Percentiles rank a stretch among this genome's conserved stretches.
Evolutionary conservation across 768 basidiomycete species (phyloP).

Genomic region (Xerocomellus chrysenteron): DNA sequence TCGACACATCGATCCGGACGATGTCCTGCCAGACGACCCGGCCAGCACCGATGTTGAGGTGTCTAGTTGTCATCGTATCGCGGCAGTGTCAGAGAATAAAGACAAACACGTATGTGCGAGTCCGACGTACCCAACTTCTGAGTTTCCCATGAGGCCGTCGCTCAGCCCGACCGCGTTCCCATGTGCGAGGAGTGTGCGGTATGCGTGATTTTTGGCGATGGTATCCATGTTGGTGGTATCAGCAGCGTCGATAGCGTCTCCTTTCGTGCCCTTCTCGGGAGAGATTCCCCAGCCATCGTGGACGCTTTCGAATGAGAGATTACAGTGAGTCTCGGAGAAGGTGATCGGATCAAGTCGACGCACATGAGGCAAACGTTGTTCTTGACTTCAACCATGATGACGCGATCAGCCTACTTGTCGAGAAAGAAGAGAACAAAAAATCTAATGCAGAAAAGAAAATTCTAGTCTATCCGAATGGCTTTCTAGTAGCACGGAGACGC

Average conservation of each 20-base stretch:
- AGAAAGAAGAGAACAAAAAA: not conserved
- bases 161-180: slow-evolving; percentile 90
- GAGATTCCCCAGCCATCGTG: slow-evolving; percentile 97
- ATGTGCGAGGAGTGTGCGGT: slow-evolving; percentile 75
- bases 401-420: not conserved
- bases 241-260: slow-evolving; percentile 86
- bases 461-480: slow-evolving; percentile 6
- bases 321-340: not conserved
- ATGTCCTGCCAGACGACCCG: slow-evolving; percentile 98
- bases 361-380: slow-evolving; percentile 93
- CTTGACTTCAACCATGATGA: slow-evolving; percentile 54
- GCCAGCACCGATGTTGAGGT: slow-evolving; percentile 93
- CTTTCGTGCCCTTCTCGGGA: slow-evolving; percentile 63
- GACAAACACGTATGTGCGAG: not conserved
- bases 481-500: slow-evolving; percentile 4
- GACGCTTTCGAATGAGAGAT: slow-evolving; percentile 48
- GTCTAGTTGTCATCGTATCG: slow-evolving; percentile 44
- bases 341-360: slow-evolving; percentile 21
- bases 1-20: slow-evolving; percentile 88
- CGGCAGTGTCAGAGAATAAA: not conserved
- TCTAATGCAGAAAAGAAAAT: not conserved
- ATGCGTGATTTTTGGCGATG: slow-evolving; percentile 73
- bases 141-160: slow-evolving; percentile 97
- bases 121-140: slow-evolving; percentile 86
- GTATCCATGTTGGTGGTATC: slow-evolving; percentile 87